A percentile compares a stretch with the other conserved stretches of the same genome.
phyloP scores from a whole-genome alignment of 2,329 filamentous ascomycete species.

The Phyllosticta citrichinensis region DNA sequence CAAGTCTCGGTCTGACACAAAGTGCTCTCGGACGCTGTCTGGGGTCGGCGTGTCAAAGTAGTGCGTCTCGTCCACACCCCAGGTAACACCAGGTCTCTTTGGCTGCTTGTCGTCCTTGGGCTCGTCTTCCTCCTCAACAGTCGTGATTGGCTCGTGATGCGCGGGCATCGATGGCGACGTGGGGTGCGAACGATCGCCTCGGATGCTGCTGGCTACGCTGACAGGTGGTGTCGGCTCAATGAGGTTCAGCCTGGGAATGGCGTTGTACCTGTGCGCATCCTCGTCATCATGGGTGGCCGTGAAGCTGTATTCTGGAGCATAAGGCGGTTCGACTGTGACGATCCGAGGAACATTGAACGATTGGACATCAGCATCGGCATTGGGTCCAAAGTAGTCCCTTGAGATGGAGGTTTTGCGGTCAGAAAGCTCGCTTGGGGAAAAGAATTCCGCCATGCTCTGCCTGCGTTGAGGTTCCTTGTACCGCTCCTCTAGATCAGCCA shows the following conservation, averaged over 20 bases:
- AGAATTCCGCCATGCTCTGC: slow-evolving; percentile 35
- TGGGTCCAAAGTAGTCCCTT: slow-evolving; percentile 19
- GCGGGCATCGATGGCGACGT: slow-evolving; percentile 20
- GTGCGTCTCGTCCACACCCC: slow-evolving; percentile 38
- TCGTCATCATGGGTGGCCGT: slow-evolving; percentile 32
- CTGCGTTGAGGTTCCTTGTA: slow-evolving; percentile 29
- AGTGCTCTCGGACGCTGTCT: slow-evolving; percentile 30
- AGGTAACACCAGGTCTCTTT: slow-evolving; percentile 31
- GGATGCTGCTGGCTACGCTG: slow-evolving; percentile 31
- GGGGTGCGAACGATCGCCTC: slow-evolving; percentile 23
- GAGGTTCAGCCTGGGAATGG: slow-evolving; percentile 45
- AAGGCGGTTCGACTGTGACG: slow-evolving; percentile 21
- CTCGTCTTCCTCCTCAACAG: slow-evolving; percentile 16
- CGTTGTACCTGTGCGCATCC: slow-evolving; percentile 26
- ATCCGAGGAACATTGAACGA: slow-evolving; percentile 32
- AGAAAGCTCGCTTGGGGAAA: slow-evolving; percentile 34
- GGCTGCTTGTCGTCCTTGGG: slow-evolving; percentile 15
- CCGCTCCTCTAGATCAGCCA: slow-evolving; percentile 33
- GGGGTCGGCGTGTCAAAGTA: slow-evolving; percentile 38
- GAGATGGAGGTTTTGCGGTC: slow-evolving; percentile 20
- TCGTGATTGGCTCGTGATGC: slow-evolving; percentile 12
- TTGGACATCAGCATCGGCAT: slow-evolving; percentile 35
- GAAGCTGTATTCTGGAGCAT: slow-evolving; percentile 28
- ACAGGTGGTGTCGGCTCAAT: slow-evolving; percentile 49
- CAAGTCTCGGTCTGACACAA: slow-evolving; percentile 19